A percentile compares a stretch with the other conserved stretches of the same genome.
Evolutionary conservation across 2,329 filamentous ascomycete species (phyloP).

Genomic region (Colletotrichum sp.): DNA sequence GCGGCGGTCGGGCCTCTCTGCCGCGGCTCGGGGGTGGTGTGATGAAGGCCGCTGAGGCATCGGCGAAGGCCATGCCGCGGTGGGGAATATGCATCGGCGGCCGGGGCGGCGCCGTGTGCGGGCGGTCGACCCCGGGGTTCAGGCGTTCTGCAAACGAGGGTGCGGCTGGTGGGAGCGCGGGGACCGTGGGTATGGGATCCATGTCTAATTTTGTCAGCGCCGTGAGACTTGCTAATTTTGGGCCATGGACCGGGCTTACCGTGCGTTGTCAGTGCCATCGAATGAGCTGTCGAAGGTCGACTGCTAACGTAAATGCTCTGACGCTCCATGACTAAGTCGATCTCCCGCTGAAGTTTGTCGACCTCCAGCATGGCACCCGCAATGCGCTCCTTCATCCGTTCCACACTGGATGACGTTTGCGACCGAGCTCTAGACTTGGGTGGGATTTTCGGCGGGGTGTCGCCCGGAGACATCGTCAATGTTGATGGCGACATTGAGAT

Average conservation of each 20-base stretch:
- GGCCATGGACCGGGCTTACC: conserved; percentile 8
- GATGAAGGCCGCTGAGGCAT: conserved; percentile 34
- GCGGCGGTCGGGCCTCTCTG: conserved; percentile 44
- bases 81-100: conserved; percentile 36
- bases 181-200: conserved; percentile 61
- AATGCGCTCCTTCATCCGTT: conserved; percentile 59
- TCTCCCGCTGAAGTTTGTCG: conserved; percentile 62
- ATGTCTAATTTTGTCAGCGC: conserved; percentile 38
- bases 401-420: conserved; percentile 51
- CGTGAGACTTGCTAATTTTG: conserved; percentile 1
- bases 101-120: conserved; percentile 37
- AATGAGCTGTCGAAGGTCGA: conserved; percentile 57
- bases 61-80: conserved; percentile 31
- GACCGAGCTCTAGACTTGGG: conserved; percentile 50
- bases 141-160: conserved; percentile 64
- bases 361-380: conserved; percentile 63
- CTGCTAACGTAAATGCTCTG: conserved; percentile 61
- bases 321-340: conserved; percentile 64
- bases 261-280: conserved; percentile 29
- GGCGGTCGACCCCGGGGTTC: conserved; percentile 45
- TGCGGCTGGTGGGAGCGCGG: conserved; percentile 59
- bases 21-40: conserved; percentile 30
- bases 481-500: conserved; percentile 38
- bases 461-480: conserved; percentile 24
- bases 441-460: conserved; percentile 45